These are phyloP conservation scores for Gentiana dahurica DNA, from an alignment of 257 asterid species.

Conservation along the genomic window DNA sequence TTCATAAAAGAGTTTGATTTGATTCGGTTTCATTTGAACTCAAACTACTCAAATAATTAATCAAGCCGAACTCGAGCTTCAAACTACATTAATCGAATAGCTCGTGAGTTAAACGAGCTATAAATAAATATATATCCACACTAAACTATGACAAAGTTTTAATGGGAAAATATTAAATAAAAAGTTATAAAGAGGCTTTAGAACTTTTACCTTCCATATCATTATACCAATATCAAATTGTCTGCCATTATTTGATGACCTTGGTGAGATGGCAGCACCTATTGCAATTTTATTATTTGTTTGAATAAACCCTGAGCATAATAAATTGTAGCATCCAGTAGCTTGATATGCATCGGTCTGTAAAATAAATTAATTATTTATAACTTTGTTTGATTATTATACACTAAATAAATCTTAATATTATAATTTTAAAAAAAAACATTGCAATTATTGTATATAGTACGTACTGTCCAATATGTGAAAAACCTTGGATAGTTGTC, in stretches of 20 bases:
- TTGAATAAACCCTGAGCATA: constrained; percentile 87
- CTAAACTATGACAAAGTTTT: too few species aligned
- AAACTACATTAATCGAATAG: too few species aligned
- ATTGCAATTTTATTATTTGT: constrained; percentile 78
- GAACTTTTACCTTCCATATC: constrained; percentile 79
- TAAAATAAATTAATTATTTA: background rate
- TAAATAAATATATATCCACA: too few species aligned
- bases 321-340: constrained; percentile 88
- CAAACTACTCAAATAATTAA: too few species aligned
- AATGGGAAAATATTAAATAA: too few species aligned
- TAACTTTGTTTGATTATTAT: background rate
- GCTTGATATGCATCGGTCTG: constrained; percentile 96
- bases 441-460: background rate
- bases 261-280: constrained; percentile 96
- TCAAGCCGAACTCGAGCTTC: too few species aligned
- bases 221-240: constrained; percentile 82
- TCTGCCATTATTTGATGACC: constrained; percentile 49
- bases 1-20: too few species aligned
- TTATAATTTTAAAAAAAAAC: background rate
- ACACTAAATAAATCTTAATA: background rate
- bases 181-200: background rate
- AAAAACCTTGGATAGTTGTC: constrained; percentile 85
- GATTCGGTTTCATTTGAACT: too few species aligned
- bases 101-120: too few species aligned
- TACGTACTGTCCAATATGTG: constrained; percentile 81